These are phyloP conservation scores for Monosporascus sp. DNA, from an alignment of 2,329 filamentous ascomycete species.

Conservation along the genomic window DNA sequence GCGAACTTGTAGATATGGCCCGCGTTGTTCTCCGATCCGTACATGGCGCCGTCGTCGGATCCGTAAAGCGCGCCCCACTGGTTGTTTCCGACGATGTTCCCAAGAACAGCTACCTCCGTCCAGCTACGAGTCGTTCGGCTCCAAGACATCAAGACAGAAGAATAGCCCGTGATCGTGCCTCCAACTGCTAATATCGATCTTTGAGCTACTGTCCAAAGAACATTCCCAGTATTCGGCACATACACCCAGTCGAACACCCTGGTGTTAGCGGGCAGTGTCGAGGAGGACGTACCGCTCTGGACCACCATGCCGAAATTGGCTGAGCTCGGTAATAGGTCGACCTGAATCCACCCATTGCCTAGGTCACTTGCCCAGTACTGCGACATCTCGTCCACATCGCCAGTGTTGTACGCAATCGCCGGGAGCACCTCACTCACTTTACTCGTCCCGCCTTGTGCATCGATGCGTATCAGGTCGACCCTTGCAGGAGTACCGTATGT, in stretches of 20 bases:
- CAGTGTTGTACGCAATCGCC: constrained; percentile 3
- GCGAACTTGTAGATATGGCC: constrained; percentile 12
- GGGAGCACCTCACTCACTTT: constrained; percentile 5
- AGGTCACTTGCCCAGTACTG: constrained; percentile 8
- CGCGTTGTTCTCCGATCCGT: constrained; percentile 10
- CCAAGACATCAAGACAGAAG: constrained; percentile 6
- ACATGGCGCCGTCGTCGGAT: constrained; percentile 11
- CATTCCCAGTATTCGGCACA: constrained; percentile 6
- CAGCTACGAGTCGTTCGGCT: constrained; percentile 7
- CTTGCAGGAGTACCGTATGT: neutral
- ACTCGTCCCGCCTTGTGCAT: constrained; percentile 6
- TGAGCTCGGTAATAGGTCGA: constrained; percentile 9
- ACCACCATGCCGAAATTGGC: constrained; percentile 7
- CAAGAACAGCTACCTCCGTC: constrained; percentile 4
- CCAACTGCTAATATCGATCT: neutral
- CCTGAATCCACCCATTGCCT: constrained; percentile 6
- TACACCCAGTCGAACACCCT: constrained; percentile 13
- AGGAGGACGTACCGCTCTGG: constrained; percentile 2
- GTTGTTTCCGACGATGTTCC: constrained; percentile 1
- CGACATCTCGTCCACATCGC: constrained; percentile 15
- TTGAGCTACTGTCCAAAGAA: constrained; percentile 5
- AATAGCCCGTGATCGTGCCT: too few species aligned
- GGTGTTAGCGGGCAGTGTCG: constrained; percentile 2
- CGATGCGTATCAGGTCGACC: constrained; percentile 15
- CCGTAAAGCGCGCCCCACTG: constrained; percentile 11